Conservation (phyloP, 2,329 filamentous ascomycete genomes). For the Aspergillus unguis region DNA sequence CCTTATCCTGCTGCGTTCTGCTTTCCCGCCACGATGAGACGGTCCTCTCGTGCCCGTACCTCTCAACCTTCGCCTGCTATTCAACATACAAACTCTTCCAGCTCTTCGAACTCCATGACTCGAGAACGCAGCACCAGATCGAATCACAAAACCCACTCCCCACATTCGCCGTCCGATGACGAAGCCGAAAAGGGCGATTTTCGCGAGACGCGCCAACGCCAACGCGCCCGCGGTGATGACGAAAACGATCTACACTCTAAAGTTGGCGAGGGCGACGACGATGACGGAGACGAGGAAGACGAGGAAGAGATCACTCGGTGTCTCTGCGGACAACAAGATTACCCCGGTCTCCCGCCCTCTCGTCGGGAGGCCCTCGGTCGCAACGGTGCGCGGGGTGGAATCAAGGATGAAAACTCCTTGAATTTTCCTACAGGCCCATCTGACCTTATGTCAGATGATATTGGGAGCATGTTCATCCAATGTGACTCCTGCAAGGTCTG, state of each 20-base stretch:
- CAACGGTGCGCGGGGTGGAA: slow-evolving; percentile 49
- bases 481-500: slow-evolving; percentile 97
- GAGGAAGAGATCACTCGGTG: slow-evolving; percentile 95
- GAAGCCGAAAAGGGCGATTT: slow-evolving; percentile 61
- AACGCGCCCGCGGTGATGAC: slow-evolving; percentile 67
- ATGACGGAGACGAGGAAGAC: slow-evolving; percentile 64
- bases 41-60: slow-evolving; percentile 85
- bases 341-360: slow-evolving; percentile 71
- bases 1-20: slow-evolving; percentile 12
- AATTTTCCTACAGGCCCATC: slow-evolving; percentile 59
- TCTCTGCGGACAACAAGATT: slow-evolving; percentile 91
- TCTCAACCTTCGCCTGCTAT: slow-evolving; percentile 66
- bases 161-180: slow-evolving; percentile 53
- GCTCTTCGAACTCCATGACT: slow-evolving; percentile 66
- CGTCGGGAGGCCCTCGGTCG: slow-evolving; percentile 57
- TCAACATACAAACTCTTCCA: slow-evolving; percentile 74
- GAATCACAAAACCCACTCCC: slow-evolving; percentile 69
- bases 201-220: slow-evolving; percentile 71
- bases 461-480: slow-evolving; percentile 94
- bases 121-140: slow-evolving; percentile 74
- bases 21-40: slow-evolving; percentile 53
- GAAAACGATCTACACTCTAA: slow-evolving; percentile 54
- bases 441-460: slow-evolving; percentile 69
- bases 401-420: slow-evolving; percentile 57
- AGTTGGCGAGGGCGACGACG: slow-evolving; percentile 46